These are phyloP conservation scores for Suillus subluteus DNA, from an alignment of 768 basidiomycete genomes.

Conservation along the genomic window DNA sequence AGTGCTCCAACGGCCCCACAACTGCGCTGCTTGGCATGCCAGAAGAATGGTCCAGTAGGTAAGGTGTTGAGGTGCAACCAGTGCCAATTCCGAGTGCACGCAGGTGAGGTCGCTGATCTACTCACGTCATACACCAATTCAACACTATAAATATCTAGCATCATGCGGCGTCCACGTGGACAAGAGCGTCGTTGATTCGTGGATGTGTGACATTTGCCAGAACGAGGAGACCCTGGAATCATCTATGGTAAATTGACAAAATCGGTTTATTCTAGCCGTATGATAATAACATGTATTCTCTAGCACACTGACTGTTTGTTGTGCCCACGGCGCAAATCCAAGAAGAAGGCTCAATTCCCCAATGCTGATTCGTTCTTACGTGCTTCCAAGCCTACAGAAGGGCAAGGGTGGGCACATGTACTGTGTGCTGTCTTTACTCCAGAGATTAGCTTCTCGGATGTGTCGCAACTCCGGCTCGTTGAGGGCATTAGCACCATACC, in stretches of 20 bases:
- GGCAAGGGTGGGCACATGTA: conserved; percentile 90
- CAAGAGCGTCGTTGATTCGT: conserved; percentile 64
- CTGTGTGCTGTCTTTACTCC: conserved; percentile 88
- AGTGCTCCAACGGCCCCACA: conserved; percentile 55
- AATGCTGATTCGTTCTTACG: conserved; percentile 69
- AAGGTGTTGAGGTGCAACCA: conserved; percentile 82
- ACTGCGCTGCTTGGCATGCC: conserved; percentile 75
- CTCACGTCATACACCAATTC: conserved; percentile 11
- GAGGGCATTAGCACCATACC: conserved; percentile 84
- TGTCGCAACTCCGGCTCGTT: conserved; percentile 70
- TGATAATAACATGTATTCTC: conserved; percentile 11
- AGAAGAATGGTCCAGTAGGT: conserved; percentile 71
- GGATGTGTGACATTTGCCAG: conserved; percentile 87
- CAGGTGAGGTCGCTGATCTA: conserved; percentile 48
- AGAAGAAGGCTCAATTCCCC: conserved; percentile 47
- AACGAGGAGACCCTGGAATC: conserved; percentile 84
- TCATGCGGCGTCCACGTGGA: conserved; percentile 72
- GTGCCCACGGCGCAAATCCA: conserved; percentile 60
- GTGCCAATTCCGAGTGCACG: conserved; percentile 80
- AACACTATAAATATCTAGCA: conserved; percentile 40
- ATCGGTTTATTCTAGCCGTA: background rate
- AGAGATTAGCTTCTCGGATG: conserved; percentile 83
- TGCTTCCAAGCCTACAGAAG: conserved; percentile 88
- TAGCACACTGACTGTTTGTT: conserved; percentile 86
- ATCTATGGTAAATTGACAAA: conserved; percentile 56